Conservation (phyloP, 2,329 filamentous ascomycete genomes). For the Aspergillus hortae region DNA sequence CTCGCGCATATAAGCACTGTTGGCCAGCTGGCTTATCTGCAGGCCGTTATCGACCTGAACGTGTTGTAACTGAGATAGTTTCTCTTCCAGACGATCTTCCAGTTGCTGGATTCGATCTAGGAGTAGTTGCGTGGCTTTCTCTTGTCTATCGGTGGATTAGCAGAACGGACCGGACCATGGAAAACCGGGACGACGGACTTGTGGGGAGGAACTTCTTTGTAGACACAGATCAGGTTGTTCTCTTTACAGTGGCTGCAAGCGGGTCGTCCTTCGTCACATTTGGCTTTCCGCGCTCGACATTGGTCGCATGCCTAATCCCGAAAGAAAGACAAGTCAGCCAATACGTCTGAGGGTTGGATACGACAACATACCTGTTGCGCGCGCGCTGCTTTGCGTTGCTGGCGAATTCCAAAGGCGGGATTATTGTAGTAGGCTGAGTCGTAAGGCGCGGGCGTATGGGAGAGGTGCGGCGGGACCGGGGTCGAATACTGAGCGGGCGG, state of each 20-base stretch:
- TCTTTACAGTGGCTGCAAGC: conserved; percentile 84
- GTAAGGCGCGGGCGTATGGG: conserved; percentile 29
- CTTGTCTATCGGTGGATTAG: conserved; percentile 30
- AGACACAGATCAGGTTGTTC: conserved; percentile 78
- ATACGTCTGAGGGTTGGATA: neutral
- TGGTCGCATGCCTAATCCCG: conserved; percentile 75
- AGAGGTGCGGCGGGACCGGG: conserved; percentile 21
- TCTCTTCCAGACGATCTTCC: conserved; percentile 28
- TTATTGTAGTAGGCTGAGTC: conserved; percentile 30
- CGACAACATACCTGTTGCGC: conserved; percentile 35
- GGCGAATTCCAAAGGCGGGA: conserved; percentile 29
- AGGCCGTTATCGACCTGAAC: conserved; percentile 18
- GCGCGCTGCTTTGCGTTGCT: conserved; percentile 35
- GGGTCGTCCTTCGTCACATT: conserved; percentile 83
- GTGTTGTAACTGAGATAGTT: conserved; percentile 15
- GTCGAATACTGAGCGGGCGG: conserved; percentile 28
- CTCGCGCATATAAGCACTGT: conserved; percentile 2
- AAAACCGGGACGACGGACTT: conserved; percentile 58
- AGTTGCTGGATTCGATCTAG: conserved; percentile 32
- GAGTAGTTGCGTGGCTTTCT: conserved; percentile 38
- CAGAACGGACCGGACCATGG: neutral
- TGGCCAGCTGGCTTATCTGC: conserved; percentile 7
- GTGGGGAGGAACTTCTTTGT: conserved; percentile 85
- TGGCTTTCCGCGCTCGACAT: conserved; percentile 82
- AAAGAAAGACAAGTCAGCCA: conserved; percentile 6